Base-by-base conservation (phyloP, 1,284 basidiomycete genomes). In the Chondrostereum purpureum region DNA sequence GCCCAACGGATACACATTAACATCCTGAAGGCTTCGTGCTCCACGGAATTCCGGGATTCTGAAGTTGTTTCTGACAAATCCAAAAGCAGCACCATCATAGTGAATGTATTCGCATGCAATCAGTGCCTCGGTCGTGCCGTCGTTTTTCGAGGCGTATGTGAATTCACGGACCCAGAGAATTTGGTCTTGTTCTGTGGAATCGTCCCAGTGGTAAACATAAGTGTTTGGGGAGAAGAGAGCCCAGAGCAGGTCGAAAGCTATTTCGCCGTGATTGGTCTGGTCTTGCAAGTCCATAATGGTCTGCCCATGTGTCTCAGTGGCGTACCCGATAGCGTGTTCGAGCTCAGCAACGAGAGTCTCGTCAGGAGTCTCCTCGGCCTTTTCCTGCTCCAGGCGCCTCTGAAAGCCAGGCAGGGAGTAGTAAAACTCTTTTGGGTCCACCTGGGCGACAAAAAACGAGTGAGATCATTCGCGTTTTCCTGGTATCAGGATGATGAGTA, bases 161-260 rank as follows among this genome's bases (percentile, higher is more conserved):
- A n/a, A n/a, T n/a, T n/a, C n/a, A n/a, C n/a, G 4, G 44, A 21
- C 2, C 23, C 3, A 37, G 4, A 59, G 44, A 3, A 60, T 34
- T 19, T 49, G 48, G 14, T 38, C 36, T 42, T 64, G 59, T 19
- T 60, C 59, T 3, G 55, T 59, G 34, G 39, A 31, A 1, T 39
- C 16, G 44, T 60, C 54, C n/a, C 39, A 54, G 17, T 47, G 42
- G 46, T 56, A 59, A 4, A 58, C 50, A n/a, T 54, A 47, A 1
- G 48, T 44, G 43, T 60, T 62, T 8, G 60, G 58, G 4, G 36
- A 43, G 49, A 62, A 57, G 3, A 64, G 42, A 3, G 53, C 52
- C 60, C 60, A 62, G 3, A 64, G 54, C 14, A 59, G 52, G 12
- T 57, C 52, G 45, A 47, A 62, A 2, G 57, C 53, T 21, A 62